Evolutionary conservation across 768 basidiomycete species (phyloP).

Genomic region (Hortiboletus flavorubellus): DNA sequence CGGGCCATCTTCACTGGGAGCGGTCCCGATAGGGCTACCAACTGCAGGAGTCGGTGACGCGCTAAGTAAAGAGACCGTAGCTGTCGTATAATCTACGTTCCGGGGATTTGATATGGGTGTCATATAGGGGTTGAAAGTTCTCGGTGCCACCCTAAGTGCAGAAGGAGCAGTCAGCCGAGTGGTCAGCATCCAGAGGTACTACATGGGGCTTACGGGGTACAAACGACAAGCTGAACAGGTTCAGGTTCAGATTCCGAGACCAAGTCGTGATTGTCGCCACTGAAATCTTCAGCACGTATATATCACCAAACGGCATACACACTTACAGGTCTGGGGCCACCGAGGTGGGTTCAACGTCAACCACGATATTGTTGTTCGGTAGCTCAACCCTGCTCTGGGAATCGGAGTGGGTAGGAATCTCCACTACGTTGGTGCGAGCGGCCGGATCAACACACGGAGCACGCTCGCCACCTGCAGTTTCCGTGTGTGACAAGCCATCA

Average conservation of each 20-base stretch:
- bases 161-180: not conserved
- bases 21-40: not conserved
- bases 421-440: not conserved
- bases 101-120: constrained; percentile 27
- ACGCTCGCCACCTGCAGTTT: not conserved
- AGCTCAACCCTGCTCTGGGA: not conserved
- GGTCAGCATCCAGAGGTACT: not conserved
- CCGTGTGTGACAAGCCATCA: not conserved
- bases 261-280: not conserved
- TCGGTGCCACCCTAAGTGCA: constrained; percentile 12
- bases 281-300: not conserved
- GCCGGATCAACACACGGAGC: not conserved
- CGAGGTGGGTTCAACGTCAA: not conserved
- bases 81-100: not conserved
- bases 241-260: not conserved
- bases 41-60: constrained; percentile 7
- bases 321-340: constrained; percentile 9
- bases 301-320: not conserved
- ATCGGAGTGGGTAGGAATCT: not conserved
- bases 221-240: not conserved
- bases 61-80: not conserved
- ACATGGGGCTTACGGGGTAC: constrained; percentile 20
- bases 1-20: not conserved
- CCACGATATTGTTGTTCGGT: not conserved
- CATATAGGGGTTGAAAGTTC: constrained; percentile 23